Evolutionary conservation across 441 rosid species (phyloP), one percentile per base, ranked within the genome.

Genomic region (Erysimum pusillum): DNA sequence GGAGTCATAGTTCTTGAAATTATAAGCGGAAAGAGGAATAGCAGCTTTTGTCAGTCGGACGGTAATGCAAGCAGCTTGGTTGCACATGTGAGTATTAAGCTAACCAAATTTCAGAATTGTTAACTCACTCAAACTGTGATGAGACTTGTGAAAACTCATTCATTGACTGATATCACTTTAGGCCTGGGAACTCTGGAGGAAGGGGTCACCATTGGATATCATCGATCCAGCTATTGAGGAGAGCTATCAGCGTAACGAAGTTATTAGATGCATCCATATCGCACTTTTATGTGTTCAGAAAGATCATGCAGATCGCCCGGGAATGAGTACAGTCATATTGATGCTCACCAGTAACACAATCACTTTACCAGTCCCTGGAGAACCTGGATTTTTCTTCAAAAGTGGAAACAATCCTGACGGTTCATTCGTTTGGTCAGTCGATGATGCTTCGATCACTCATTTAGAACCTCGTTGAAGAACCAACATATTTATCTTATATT

Each of bases 181-280:
- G 84, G 76, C 72, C 7, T 84, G 86, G 89, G 69, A 59, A 31
- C 82, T 63, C 1, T 83, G 86, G 89, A 81, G 66, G 17, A 69
- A 73, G 0, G 80, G 76, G 22, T 71, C 81, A 14, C 59, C 66
- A 12, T 18, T 67, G 12, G 71, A 73, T 15, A 20, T 78, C 0
- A 17, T 82, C 2, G 83, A 84, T 63, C 59, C 82, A 4, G 28
- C 42, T 15, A 17, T 78, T 36, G 35, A n/a, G 13, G 20, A 31
- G 41, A 72, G 5, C 2, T 75, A 64, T 42, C 65, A 38, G 2
- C 52, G 68, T 6, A 44, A 48, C 1, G 71, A 85, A 75, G 79
- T 82, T n/a, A 62, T 13, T 2, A 79, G 82, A 65, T 83, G 86
- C 73, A 82, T 80, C 60, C 81, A 78, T 36, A 74, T 80, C 0